Percentiles rank a stretch among this genome's conserved stretches.
Evolutionary conservation across 495 filamentous ascomycete species (phyloP).

Genomic region (Annulohypoxylon bovei): DNA sequence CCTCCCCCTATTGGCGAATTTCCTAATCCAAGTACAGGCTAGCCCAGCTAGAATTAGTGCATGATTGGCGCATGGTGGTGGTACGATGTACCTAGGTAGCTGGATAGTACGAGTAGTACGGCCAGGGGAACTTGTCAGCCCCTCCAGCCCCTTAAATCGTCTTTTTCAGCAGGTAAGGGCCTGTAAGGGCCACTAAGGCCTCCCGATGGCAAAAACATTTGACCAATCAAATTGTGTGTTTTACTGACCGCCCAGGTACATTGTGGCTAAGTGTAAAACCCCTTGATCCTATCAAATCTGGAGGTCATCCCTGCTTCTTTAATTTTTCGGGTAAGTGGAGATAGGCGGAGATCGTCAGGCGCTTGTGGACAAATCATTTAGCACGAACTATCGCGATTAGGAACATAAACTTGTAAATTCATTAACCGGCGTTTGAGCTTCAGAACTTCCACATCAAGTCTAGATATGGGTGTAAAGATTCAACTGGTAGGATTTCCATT

Average conservation of each 20-base stretch:
- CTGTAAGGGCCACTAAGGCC: conserved; percentile 9
- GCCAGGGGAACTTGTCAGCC: not conserved
- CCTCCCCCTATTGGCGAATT: conserved; percentile 14
- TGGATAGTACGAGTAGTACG: too few relatives aligned
- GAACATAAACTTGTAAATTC: conserved; percentile 22
- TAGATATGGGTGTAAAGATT: not conserved
- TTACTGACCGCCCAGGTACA: conserved; percentile 1
- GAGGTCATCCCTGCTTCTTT: conserved; percentile 4
- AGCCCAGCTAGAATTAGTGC: conserved; percentile 22
- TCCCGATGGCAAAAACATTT: conserved; percentile 22
- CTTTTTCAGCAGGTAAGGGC: conserved; percentile 25
- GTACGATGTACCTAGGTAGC: not conserved
- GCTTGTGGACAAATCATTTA: conserved; percentile 34
- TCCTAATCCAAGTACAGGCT: conserved; percentile 18
- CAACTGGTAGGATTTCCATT: not conserved
- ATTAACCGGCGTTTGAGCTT: conserved; percentile 28
- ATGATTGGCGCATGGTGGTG: not conserved
- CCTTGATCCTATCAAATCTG: conserved; percentile 30
- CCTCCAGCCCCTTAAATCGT: conserved; percentile 28
- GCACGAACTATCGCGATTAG: conserved; percentile 21
- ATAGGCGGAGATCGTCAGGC: conserved; percentile 5
- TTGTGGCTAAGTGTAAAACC: conserved; percentile 8
- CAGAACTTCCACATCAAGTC: conserved; percentile 14
- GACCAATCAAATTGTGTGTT: conserved; percentile 25
- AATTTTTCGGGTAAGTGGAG: conserved; percentile 32